Percentiles rank a stretch among this genome's conserved stretches.
These are phyloP conservation scores for Hyaloscypha bicolor DNA, from an alignment of 495 filamentous ascomycete species.

Conservation along the genomic window DNA sequence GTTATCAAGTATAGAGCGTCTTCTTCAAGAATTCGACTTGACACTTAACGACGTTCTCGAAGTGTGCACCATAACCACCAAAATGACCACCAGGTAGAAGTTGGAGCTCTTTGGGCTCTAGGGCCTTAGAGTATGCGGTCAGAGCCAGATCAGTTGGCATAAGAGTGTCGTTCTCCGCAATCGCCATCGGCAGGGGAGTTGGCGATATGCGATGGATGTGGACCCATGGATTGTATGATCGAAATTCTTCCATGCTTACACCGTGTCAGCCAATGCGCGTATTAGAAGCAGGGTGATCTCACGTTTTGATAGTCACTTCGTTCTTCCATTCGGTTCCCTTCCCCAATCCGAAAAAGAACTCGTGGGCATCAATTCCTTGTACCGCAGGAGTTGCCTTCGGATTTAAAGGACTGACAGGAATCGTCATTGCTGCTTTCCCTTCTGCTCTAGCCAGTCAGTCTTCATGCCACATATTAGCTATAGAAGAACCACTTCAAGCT, in stretches of 20 bases:
- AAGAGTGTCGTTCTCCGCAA: constrained; percentile 36
- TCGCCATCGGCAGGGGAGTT: constrained; percentile 40
- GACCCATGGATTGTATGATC: constrained; percentile 33
- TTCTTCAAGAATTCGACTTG: constrained; percentile 35
- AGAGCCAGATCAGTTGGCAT: constrained; percentile 27
- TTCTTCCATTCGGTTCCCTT: constrained; percentile 33
- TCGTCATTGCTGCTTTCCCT: background rate
- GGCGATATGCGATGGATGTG: constrained; percentile 40
- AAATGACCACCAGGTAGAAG: constrained; percentile 36
- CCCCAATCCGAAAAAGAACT: background rate
- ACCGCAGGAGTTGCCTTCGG: background rate
- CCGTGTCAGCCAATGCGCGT: background rate
- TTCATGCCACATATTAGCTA: background rate
- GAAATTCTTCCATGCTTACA: constrained; percentile 28
- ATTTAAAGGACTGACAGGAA: background rate
- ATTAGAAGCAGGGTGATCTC: background rate
- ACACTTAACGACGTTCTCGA: constrained; percentile 22
- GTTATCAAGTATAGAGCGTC: constrained; percentile 4
- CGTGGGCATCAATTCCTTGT: background rate
- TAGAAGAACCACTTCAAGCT: background rate
- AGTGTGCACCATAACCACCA: constrained; percentile 33
- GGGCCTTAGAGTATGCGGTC: constrained; percentile 29
- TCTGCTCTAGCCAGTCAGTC: background rate
- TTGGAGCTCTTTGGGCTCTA: constrained; percentile 38
- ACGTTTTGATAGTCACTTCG: constrained; percentile 33